These are phyloP conservation scores for Microstroma glucosiphilum DNA, from an alignment of 1,284 basidiomycete genomes.

Conservation along the genomic window DNA sequence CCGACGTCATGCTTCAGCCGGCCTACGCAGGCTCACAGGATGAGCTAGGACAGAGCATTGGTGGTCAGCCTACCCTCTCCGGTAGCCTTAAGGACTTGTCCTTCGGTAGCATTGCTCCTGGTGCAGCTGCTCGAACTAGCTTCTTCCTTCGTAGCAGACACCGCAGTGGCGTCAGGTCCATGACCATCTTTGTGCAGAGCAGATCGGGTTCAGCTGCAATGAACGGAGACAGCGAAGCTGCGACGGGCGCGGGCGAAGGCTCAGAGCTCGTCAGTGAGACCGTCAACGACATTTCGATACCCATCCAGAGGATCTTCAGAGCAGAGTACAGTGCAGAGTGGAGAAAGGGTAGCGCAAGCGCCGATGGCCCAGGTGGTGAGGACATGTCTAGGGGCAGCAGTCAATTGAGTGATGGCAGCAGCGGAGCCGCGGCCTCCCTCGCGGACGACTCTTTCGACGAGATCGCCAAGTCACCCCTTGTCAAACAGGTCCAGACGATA, in stretches of 20 bases:
- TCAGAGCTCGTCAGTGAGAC: not conserved
- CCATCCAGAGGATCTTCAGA: slow-evolving; percentile 1
- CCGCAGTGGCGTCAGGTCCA: not conserved
- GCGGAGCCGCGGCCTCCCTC: too few species aligned
- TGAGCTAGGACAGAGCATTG: not conserved
- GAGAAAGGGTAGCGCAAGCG: not conserved
- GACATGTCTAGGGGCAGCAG: too few species aligned
- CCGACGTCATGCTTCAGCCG: slow-evolving; percentile 3
- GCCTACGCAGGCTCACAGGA: slow-evolving; percentile 1
- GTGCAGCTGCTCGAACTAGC: not conserved
- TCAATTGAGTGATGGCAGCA: too few species aligned
- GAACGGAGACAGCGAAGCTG: not conserved
- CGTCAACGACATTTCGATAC: not conserved
- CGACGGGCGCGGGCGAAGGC: not conserved
- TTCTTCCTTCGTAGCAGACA: not conserved
- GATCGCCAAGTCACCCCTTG: not conserved
- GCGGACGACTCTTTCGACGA: too few species aligned
- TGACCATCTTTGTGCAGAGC: slow-evolving; percentile 1
- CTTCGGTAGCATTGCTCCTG: slow-evolving; percentile 6
- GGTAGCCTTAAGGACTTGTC: not conserved
- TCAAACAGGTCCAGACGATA: not conserved
- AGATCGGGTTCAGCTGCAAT: not conserved
- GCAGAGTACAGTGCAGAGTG: slow-evolving; percentile 6
- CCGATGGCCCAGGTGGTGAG: not conserved
- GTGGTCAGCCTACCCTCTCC: slow-evolving; percentile 3